Base-by-base conservation (phyloP, 106 monocot genomes). In the Dendrobium chrysotoxum region DNA sequence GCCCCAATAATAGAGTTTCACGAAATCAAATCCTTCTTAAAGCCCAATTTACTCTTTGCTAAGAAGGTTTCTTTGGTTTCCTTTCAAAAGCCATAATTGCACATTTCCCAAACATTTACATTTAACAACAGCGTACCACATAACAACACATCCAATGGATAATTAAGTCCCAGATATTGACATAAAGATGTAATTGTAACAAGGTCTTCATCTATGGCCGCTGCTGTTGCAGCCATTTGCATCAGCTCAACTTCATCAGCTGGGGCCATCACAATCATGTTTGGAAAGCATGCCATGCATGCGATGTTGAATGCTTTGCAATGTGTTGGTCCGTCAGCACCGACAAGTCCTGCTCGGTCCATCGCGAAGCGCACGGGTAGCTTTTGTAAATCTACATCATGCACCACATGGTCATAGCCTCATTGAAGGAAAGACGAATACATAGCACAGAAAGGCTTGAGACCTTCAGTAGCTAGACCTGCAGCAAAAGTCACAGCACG, bases 211-310 rank as follows among this genome's bases (percentile, higher is more conserved):
- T 92, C 93, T 8, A 96, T 96, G 53, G 84, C 88, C 0, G 93
- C 91, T 2, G 96, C 96, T 1, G 96, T 96, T 1, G 96, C 93
- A 9, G 93, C 85, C 93, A 96, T 96, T 80, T 93, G 91, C 90
- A 96, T 88, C 25, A 96, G 84, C 80, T 96, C 93, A 0, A 91
- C 88, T 76, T 96, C 96, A 71, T 93, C 96, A 0, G 96, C n/a
- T 4, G 96, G 93, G 3, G 96, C 96, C 96, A 96, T 96, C 40
- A 96, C 93, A 0, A 96, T 72, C 96, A 96, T 96, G 88, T 96
- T 96, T 2, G 96, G 96, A 73, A 96, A 80, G 77, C 96, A 96
- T 0, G 96, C 93, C 93, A 96, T 93, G 84, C 86, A 96, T 0
- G 91, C 75, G 45, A 96, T 82, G 72, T 93, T 93, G 28, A 96